phyloP scores from a whole-genome alignment of 1,139 yeast species.

The Casaregolazyma suthepensis region DNA sequence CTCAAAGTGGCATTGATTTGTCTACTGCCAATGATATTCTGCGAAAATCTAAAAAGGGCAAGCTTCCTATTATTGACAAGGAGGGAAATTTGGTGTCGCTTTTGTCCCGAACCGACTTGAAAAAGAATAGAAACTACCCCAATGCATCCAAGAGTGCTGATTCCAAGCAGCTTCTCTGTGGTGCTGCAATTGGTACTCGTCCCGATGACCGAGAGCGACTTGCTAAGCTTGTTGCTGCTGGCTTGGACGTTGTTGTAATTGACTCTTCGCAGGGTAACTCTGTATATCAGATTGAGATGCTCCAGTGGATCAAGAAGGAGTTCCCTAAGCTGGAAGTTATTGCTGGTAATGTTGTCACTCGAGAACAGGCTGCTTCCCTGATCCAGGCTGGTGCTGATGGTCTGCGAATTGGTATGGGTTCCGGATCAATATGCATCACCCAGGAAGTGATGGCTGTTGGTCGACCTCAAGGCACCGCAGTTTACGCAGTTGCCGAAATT shows the following conservation, averaged over 20 bases:
- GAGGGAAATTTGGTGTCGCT: slow-evolving; percentile 75
- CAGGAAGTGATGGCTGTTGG: slow-evolving; percentile 99
- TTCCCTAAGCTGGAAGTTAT: slow-evolving; percentile 79
- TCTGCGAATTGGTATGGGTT: slow-evolving; percentile 99
- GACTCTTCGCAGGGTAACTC: slow-evolving; percentile 99
- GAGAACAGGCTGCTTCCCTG: slow-evolving; percentile 97
- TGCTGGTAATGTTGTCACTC: slow-evolving; percentile 98
- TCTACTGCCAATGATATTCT: slow-evolving; percentile 84
- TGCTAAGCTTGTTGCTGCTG: slow-evolving; percentile 82
- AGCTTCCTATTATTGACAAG: slow-evolving; percentile 84
- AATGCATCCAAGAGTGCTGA: slow-evolving; percentile 87
- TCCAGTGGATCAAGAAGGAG: slow-evolving; percentile 79
- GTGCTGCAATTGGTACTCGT: slow-evolving; percentile 97
- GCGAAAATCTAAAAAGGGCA: slow-evolving; percentile 94
- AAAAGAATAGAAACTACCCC: slow-evolving; percentile 92
- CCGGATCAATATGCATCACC: slow-evolving; percentile 97
- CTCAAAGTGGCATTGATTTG: slow-evolving; percentile 62
- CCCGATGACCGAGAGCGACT: slow-evolving; percentile 85
- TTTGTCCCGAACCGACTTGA: slow-evolving; percentile 92
- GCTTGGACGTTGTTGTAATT: slow-evolving; percentile 90
- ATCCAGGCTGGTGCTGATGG: slow-evolving; percentile 98
- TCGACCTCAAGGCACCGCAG: slow-evolving; percentile 99
- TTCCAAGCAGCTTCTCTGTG: slow-evolving; percentile 94
- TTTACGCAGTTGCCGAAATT: slow-evolving; percentile 78
- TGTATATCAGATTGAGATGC: slow-evolving; percentile 86